Evolutionary conservation across 768 basidiomycete genomes (phyloP).

Genomic region (Russula dissimulans): DNA sequence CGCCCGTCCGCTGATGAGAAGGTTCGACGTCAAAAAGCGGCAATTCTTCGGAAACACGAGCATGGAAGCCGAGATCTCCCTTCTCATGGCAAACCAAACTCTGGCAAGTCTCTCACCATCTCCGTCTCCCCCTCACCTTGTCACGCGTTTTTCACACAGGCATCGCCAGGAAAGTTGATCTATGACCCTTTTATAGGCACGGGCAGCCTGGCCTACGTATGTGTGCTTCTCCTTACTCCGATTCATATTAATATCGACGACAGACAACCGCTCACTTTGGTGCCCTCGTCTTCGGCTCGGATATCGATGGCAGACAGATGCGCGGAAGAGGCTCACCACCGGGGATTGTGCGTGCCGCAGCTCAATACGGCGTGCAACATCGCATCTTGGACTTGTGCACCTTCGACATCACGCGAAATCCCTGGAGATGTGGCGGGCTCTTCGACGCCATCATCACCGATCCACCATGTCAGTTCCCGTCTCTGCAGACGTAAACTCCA

Average conservation of each 20-base stretch:
- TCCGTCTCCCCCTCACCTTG: not conserved
- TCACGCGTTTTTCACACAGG: conserved; percentile 34
- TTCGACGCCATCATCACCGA: conserved; percentile 95
- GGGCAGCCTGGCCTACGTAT: conserved; percentile 82
- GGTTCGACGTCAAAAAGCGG: conserved; percentile 84
- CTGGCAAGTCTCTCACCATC: conserved; percentile 39
- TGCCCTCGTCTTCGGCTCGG: conserved; percentile 78
- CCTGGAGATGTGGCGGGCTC: conserved; percentile 80
- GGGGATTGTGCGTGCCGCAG: conserved; percentile 72
- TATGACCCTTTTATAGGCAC: conserved; percentile 97
- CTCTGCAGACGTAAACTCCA: not conserved
- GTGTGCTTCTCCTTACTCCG: conserved; percentile 20
- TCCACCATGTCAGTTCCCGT: conserved; percentile 66
- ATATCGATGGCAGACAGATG: conserved; percentile 97
- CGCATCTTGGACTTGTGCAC: conserved; percentile 79
- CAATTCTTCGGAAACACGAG: conserved; percentile 91
- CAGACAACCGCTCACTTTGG: conserved; percentile 87
- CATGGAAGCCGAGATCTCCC: conserved; percentile 94
- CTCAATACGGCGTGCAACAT: conserved; percentile 69
- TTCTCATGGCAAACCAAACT: conserved; percentile 95
- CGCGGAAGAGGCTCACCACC: conserved; percentile 76
- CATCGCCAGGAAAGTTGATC: conserved; percentile 78
- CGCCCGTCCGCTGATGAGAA: conserved; percentile 56
- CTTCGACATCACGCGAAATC: conserved; percentile 87
- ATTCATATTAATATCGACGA: not conserved